Conservation (phyloP, 768 basidiomycete genomes). For the Hypsizygus marmoreus region DNA sequence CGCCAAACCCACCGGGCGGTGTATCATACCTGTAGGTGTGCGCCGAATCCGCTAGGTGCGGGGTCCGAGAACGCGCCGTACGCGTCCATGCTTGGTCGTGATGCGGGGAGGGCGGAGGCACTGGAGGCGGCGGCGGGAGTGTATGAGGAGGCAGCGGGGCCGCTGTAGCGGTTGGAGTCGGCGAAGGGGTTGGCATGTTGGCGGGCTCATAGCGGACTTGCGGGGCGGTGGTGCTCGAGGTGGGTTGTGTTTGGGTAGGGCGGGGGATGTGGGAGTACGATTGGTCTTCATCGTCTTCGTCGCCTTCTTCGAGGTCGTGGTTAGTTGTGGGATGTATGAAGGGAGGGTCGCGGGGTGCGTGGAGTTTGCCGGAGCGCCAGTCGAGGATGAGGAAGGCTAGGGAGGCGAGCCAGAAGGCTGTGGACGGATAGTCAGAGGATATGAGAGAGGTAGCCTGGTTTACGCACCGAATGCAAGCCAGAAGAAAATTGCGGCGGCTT, state of each 20-base stretch:
- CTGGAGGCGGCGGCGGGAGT: conserved; percentile 29
- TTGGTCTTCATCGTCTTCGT: conserved; percentile 56
- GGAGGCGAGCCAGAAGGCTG: conserved; percentile 78
- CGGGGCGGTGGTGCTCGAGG: conserved; percentile 12
- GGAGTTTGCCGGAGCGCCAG: conserved; percentile 72
- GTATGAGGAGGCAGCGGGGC: conserved; percentile 29
- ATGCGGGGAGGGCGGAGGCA: conserved; percentile 28
- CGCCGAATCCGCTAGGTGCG: conserved; percentile 72
- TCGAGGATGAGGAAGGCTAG: conserved; percentile 66
- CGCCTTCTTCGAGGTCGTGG: conserved; percentile 51
- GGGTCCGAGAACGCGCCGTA: conserved; percentile 93
- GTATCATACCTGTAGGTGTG: conserved; percentile 26
- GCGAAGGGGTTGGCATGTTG: conserved; percentile 49
- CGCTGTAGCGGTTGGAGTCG: conserved; percentile 53
- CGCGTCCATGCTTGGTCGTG: conserved; percentile 77
- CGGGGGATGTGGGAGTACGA: conserved; percentile 53
- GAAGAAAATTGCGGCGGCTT: conserved; percentile 86
- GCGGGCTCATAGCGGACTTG: conserved; percentile 30
- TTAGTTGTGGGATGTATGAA: conserved; percentile 60
- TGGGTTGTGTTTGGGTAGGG: conserved; percentile 19
- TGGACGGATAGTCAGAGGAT: conserved; percentile 2
- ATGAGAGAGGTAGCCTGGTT: neutral
- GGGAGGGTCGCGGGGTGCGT: conserved; percentile 70
- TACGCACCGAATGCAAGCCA: conserved; percentile 79
- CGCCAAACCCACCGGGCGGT: conserved; percentile 60